Percentiles rank a stretch among this genome's conserved stretches.
Evolutionary conservation across 805 yeast genomes (phyloP).

Genomic region (Tetrapisispora namnaoensis): DNA sequence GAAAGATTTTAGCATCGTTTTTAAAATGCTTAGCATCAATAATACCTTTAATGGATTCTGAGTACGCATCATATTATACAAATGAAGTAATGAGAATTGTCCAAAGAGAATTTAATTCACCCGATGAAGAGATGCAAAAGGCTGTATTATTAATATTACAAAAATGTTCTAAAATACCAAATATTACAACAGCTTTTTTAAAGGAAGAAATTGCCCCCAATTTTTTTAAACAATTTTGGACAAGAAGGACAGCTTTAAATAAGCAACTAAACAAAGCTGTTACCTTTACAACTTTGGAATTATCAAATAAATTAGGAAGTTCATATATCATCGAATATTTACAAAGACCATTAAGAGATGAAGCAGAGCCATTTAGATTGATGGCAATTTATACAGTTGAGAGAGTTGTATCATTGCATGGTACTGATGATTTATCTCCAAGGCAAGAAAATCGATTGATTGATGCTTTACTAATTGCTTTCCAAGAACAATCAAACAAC

Average conservation of each 20-base stretch:
- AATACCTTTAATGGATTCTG: conserved; percentile 80
- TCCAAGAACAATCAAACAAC: conserved; percentile 65
- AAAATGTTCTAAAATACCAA: conserved; percentile 53
- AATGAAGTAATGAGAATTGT: conserved; percentile 60
- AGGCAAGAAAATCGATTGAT: conserved; percentile 56
- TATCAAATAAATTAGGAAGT: conserved; percentile 62
- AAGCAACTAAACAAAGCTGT: conserved; percentile 47
- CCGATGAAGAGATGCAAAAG: conserved; percentile 80
- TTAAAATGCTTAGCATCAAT: conserved; percentile 68
- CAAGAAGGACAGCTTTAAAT: conserved; percentile 68
- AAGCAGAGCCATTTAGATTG: conserved; percentile 65
- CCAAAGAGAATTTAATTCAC: conserved; percentile 62
- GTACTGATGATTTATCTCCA: conserved; percentile 52
- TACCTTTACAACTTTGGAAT: conserved; percentile 56
- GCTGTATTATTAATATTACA: conserved; percentile 61
- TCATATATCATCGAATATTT: conserved; percentile 48
- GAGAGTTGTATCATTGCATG: conserved; percentile 40
- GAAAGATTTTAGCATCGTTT: conserved; percentile 66
- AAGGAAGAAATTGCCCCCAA: conserved; percentile 45
- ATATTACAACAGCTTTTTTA: conserved; percentile 42
- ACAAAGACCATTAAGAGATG: conserved; percentile 60
- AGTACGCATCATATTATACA: conserved; percentile 69
- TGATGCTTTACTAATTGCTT: conserved; percentile 72
- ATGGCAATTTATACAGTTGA: conserved; percentile 70
- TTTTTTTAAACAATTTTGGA: conserved; percentile 72